Conservation (phyloP, 805 yeast species). For the Hanseniaspora thailandica region DNA sequence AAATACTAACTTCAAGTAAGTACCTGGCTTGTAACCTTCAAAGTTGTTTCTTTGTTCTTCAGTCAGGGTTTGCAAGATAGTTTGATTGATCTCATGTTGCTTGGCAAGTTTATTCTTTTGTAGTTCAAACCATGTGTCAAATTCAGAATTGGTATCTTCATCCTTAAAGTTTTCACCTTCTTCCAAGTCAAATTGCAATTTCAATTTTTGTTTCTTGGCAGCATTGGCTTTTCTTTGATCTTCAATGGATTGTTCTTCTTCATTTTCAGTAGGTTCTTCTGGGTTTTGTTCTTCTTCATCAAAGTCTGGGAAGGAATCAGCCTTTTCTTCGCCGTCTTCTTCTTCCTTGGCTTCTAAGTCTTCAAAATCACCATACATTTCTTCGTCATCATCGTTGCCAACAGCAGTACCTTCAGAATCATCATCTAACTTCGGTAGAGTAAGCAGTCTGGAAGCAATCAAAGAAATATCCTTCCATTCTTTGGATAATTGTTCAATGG, state of each 20-base stretch:
- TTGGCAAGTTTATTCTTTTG: conserved; percentile 96
- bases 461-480: conserved; percentile 25
- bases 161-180: conserved; percentile 61
- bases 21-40: conserved; percentile 89
- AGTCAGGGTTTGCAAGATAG: conserved; percentile 64
- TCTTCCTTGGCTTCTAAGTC: conserved; percentile 35
- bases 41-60: conserved; percentile 62
- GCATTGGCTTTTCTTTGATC: conserved; percentile 74
- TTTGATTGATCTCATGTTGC: conserved; percentile 84
- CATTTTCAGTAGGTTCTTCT: conserved; percentile 22
- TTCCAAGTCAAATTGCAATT: conserved; percentile 69
- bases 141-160: conserved; percentile 71
- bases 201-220: conserved; percentile 74
- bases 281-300: conserved; percentile 33
- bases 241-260: conserved; percentile 43
- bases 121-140: conserved; percentile 94
- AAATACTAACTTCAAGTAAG: conserved; percentile 82
- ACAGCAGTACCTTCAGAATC: conserved; percentile 24
- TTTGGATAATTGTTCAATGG: conserved; percentile 24
- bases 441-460: conserved; percentile 27
- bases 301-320: conserved; percentile 31
- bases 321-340: conserved; percentile 40
- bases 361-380: conserved; percentile 46
- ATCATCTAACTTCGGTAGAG: conserved; percentile 25
- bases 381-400: conserved; percentile 37